Conservation (phyloP, 331 rosid species). For the Cucumis variabilis region DNA sequence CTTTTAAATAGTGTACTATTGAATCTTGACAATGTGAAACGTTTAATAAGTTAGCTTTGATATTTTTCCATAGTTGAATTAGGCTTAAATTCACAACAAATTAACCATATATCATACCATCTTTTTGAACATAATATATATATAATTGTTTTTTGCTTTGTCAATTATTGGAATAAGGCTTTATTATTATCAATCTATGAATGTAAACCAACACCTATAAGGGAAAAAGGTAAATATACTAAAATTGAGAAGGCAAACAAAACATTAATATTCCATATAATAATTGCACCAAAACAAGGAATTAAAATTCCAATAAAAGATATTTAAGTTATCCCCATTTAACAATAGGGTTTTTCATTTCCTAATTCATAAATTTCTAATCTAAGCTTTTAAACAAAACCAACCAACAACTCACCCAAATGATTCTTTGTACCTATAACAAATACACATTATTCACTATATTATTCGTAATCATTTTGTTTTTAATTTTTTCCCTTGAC, state of each 20-base stretch:
- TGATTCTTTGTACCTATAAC: background rate
- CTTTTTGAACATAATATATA: too few relatives aligned
- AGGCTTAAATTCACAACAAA: too few relatives aligned
- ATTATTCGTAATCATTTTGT: background rate
- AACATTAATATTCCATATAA: background rate
- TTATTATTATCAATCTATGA: background rate
- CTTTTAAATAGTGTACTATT: too few relatives aligned
- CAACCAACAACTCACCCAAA: background rate
- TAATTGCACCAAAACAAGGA: background rate
- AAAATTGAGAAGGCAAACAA: background rate
- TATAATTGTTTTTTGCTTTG: background rate
- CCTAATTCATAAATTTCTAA: background rate
- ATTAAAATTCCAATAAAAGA: background rate
- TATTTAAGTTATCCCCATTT: background rate
- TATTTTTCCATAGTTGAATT: too few relatives aligned
- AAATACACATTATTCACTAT: background rate
- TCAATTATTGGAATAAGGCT: background rate
- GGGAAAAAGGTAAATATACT: background rate
- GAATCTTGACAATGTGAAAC: too few relatives aligned
- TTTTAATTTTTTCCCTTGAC: background rate
- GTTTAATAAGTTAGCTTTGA: too few relatives aligned
- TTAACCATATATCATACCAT: too few relatives aligned
- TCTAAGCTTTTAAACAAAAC: slow-evolving; percentile 20
- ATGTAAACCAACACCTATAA: background rate
- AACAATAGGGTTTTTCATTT: background rate